These are phyloP conservation scores for Starmera pachycereana DNA, from an alignment of 805 yeast genomes.

Conservation along the genomic window DNA sequence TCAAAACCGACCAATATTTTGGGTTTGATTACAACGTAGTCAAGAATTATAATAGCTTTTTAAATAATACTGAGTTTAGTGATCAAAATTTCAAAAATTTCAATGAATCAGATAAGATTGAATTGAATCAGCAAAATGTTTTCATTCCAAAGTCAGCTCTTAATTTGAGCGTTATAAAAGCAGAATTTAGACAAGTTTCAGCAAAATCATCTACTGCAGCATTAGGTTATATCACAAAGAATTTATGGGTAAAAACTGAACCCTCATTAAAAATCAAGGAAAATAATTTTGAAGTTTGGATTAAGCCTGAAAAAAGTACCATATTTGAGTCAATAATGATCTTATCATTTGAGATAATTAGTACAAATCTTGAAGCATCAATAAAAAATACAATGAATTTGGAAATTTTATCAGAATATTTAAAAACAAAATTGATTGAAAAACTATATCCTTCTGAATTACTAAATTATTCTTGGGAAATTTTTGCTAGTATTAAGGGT, in stretches of 20 bases:
- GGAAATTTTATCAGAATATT: slow-evolving; percentile 42
- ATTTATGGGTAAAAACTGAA: slow-evolving; percentile 10
- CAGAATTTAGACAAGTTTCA: slow-evolving; percentile 16
- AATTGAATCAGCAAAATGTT: slow-evolving; percentile 16
- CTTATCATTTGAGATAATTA: slow-evolving; percentile 36
- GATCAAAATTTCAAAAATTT: not conserved
- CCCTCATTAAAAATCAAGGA: slow-evolving; percentile 30
- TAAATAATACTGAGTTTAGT: not conserved
- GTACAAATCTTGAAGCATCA: slow-evolving; percentile 19
- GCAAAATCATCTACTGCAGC: slow-evolving; percentile 20
- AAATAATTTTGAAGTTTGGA: slow-evolving; percentile 40
- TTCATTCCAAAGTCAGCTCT: slow-evolving; percentile 26
- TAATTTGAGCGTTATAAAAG: slow-evolving; percentile 18
- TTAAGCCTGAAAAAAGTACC: slow-evolving; percentile 25
- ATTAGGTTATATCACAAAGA: slow-evolving; percentile 23
- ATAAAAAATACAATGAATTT: slow-evolving; percentile 33
- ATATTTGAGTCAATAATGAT: slow-evolving; percentile 23
- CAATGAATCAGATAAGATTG: not conserved
- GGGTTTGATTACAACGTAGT: slow-evolving; percentile 29
- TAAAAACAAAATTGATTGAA: slow-evolving; percentile 30
- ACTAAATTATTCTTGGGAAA: slow-evolving; percentile 47
- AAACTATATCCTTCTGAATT: slow-evolving; percentile 42
- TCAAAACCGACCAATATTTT: slow-evolving; percentile 29
- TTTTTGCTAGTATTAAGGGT: slow-evolving; percentile 44
- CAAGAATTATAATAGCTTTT: slow-evolving; percentile 2